Percentiles rank a stretch among this genome's conserved stretches.
Conservation (phyloP, 2,329 filamentous ascomycete genomes). For the Dactylellina parvicollis region DNA sequence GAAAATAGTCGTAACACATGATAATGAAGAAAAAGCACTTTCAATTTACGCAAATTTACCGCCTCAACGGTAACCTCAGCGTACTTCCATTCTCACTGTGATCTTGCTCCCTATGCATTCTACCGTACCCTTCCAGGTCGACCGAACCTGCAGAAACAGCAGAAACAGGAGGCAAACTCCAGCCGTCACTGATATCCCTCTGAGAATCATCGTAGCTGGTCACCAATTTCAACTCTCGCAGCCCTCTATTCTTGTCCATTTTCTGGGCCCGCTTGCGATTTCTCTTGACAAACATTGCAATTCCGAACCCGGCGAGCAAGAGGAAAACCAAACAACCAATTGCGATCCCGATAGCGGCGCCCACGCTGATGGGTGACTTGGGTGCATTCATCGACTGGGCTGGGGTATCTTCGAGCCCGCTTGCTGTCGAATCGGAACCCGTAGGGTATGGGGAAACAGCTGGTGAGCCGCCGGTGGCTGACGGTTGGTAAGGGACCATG, state of each 20-base stretch:
- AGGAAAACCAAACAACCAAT: conserved; percentile 5
- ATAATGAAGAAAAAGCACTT: background rate
- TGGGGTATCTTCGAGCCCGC: no score
- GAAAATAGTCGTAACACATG: background rate
- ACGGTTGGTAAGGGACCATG: background rate
- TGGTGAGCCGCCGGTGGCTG: background rate
- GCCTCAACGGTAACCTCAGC: conserved; percentile 1
- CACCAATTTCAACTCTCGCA: conserved; percentile 1
- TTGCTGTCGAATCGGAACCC: background rate
- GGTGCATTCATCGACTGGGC: no score
- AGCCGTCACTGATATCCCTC: conserved; percentile 2
- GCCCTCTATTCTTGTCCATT: background rate
- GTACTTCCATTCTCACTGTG: background rate
- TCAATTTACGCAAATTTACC: background rate
- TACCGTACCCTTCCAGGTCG: conserved; percentile 1
- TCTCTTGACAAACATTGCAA: conserved; percentile 2
- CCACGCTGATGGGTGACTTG: background rate
- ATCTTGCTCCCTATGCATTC: background rate
- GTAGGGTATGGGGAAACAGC: background rate
- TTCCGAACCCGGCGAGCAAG: conserved; percentile 12
- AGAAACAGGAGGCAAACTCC: conserved; percentile 1
- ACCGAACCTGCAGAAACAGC: background rate
- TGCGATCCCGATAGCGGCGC: conserved; percentile 9
- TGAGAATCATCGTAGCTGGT: background rate
- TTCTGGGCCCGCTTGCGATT: background rate